Evolutionary conservation across 306 rosid genomes (phyloP), one percentile per base, ranked within the genome.

Genomic region (Vigna mungo): DNA sequence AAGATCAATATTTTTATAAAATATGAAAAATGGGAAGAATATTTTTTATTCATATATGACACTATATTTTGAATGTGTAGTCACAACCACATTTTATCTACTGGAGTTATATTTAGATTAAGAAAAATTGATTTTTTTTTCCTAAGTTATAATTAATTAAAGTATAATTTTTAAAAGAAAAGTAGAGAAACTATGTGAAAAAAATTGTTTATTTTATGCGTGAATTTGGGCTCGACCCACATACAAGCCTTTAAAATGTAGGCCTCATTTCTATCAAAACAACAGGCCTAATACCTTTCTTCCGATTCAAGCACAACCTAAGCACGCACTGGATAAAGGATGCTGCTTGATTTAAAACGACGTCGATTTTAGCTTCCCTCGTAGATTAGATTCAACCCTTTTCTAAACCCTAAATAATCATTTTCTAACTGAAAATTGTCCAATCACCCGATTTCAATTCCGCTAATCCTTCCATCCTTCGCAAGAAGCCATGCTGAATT

Each of bases 401-500:
- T 18, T 17, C 16, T 49, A 60, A 75, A 68, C 71, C 76, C 71
- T 59, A 78, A 69, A 76, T 46, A 25, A 46, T 27, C 76, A 10
- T 7, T n/a, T 16, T 71, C 68, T 5, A 74, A 78, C 16, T 58
- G 39, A 14, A 21, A 25, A 9, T 16, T 71, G 58, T 41, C 5
- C 4, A 23, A 55, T 30, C 59, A 71, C 39, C 15, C 1, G 34
- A 71, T 3, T 80, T 71, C 18, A 58, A 72, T 76, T 53, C 81
- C 59, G 3, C 23, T 0, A 15, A 62, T 25, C 43, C 69, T 64
- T 76, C 32, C 20, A 15, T 14, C 14, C 27, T 39, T 65, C 54
- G 3, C 51, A 0, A 1, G 48, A 68, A 56, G 1, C 53, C 46
- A 56, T 60, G 64, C 0, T 9, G 49, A 36, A 55, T 71, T 56